phyloP scores from a whole-genome alignment of 331 rosid species.

The Pyrus hybrid region DNA sequence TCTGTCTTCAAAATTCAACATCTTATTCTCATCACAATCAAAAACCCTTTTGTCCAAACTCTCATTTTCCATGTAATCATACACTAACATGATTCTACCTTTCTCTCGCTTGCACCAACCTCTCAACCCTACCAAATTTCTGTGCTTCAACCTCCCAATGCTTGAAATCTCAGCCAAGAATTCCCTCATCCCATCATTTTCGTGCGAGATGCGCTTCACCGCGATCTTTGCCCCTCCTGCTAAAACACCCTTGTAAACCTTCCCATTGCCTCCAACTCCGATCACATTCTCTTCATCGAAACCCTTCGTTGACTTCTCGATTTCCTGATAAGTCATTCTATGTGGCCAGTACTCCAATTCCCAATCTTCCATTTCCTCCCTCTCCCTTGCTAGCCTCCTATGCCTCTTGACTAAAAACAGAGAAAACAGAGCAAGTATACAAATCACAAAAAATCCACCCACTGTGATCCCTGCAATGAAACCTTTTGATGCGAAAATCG shows the following conservation, averaged over 20 bases:
- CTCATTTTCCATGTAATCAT: slow-evolving; percentile 91
- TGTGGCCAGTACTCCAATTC: slow-evolving; percentile 94
- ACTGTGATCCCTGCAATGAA: slow-evolving; percentile 47
- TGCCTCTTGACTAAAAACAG: slow-evolving; percentile 25
- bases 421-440: slow-evolving; percentile 24
- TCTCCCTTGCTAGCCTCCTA: slow-evolving; percentile 29
- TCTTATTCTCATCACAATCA: slow-evolving; percentile 34
- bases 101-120: slow-evolving; percentile 81
- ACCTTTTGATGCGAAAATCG: slow-evolving; percentile 42
- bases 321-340: slow-evolving; percentile 49
- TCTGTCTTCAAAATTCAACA: slow-evolving; percentile 42
- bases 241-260: slow-evolving; percentile 66
- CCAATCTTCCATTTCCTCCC: slow-evolving; percentile 79
- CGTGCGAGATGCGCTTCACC: slow-evolving; percentile 67
- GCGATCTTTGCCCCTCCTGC: slow-evolving; percentile 55
- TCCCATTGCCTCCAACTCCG: slow-evolving; percentile 83
- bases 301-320: slow-evolving; percentile 47
- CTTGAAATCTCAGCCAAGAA: slow-evolving; percentile 80
- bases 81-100: slow-evolving; percentile 55
- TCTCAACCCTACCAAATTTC: slow-evolving; percentile 58
- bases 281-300: slow-evolving; percentile 61
- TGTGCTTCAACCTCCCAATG: slow-evolving; percentile 71
- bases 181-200: slow-evolving; percentile 58
- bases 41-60: slow-evolving; percentile 68
- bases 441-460: slow-evolving; percentile 26